Percentiles rank a stretch among this genome's conserved stretches.
phyloP scores from a whole-genome alignment of 1,284 basidiomycete genomes.

The Chalciporus piperatoides region DNA sequence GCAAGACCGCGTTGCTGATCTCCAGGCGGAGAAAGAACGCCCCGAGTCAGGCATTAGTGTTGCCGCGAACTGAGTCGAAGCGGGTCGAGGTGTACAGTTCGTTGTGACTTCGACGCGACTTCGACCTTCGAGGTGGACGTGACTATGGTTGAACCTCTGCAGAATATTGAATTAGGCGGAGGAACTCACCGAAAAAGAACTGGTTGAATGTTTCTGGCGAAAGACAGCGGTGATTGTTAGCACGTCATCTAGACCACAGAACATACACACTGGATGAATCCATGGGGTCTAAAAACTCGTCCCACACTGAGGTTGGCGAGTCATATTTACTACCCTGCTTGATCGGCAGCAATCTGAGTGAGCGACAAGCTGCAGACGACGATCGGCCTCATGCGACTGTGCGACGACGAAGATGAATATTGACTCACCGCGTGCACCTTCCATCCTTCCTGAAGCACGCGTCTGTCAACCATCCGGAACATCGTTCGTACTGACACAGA shows the following conservation, averaged over 20 bases:
- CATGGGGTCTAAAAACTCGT: conserved; percentile 82
- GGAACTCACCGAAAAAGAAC: conserved; percentile 66
- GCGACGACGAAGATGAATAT: background rate
- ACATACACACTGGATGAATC: conserved; percentile 71
- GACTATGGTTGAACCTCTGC: conserved; percentile 33
- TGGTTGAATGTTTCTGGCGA: conserved; percentile 81
- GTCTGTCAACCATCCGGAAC: background rate
- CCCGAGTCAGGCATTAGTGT: too few species aligned
- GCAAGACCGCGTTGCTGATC: conserved; percentile 85
- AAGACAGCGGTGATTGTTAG: conserved; percentile 1
- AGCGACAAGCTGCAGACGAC: conserved; percentile 52
- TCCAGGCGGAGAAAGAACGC: conserved; percentile 93
- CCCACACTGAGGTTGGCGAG: conserved; percentile 73
- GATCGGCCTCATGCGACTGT: conserved; percentile 2
- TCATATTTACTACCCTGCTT: conserved; percentile 97
- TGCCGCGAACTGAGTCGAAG: too few species aligned
- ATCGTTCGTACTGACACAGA: background rate
- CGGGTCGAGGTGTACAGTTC: too few species aligned
- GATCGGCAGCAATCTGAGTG: conserved; percentile 87
- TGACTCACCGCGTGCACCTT: conserved; percentile 74
- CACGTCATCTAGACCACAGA: background rate
- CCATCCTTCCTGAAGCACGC: conserved; percentile 67
- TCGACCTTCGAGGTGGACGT: too few species aligned
- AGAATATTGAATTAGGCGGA: too few species aligned
- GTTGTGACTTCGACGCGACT: too few species aligned